Evolutionary conservation across 2,329 filamentous ascomycete species (phyloP).

Genomic region (Xylariaceae sp.): DNA sequence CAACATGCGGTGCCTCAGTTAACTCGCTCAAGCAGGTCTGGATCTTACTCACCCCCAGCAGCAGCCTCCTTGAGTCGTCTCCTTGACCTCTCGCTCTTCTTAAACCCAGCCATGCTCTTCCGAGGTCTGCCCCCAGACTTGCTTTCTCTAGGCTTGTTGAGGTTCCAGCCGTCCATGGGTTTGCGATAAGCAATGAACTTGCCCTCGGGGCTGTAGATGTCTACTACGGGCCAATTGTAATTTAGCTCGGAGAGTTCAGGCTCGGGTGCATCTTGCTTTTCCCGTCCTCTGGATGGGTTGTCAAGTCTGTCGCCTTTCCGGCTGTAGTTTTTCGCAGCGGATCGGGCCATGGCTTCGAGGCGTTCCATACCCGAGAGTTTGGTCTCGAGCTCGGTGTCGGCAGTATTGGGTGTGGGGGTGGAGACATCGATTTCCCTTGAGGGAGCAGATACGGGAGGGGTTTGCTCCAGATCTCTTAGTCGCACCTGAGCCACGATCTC

Average conservation of each 20-base stretch:
- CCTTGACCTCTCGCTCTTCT: slow-evolving; percentile 53
- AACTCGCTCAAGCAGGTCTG: no score
- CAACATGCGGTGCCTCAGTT: no score
- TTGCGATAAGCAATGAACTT: slow-evolving; percentile 64
- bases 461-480: slow-evolving; percentile 43
- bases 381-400: slow-evolving; percentile 14
- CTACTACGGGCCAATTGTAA: slow-evolving; percentile 69
- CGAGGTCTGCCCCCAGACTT: slow-evolving; percentile 59
- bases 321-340: no score
- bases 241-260: no score
- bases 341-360: slow-evolving; percentile 16
- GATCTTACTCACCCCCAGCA: no score
- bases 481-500: slow-evolving; percentile 82
- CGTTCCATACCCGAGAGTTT: slow-evolving; percentile 21
- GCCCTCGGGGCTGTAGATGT: slow-evolving; percentile 84
- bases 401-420: slow-evolving; percentile 17
- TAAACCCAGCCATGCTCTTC: slow-evolving; percentile 64
- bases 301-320: slow-evolving; percentile 9
- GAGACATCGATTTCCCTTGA: no score
- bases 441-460: no score
- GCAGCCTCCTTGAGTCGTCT: no score
- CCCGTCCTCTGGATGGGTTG: slow-evolving; percentile 1
- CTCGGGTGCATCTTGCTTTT: slow-evolving; percentile 9
- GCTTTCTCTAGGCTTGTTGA: slow-evolving; percentile 53
- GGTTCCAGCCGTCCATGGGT: slow-evolving; percentile 69